Evolutionary conservation across 176 grass and related monocot species (phyloP).

Genomic region (Phoenix roebelenii): DNA sequence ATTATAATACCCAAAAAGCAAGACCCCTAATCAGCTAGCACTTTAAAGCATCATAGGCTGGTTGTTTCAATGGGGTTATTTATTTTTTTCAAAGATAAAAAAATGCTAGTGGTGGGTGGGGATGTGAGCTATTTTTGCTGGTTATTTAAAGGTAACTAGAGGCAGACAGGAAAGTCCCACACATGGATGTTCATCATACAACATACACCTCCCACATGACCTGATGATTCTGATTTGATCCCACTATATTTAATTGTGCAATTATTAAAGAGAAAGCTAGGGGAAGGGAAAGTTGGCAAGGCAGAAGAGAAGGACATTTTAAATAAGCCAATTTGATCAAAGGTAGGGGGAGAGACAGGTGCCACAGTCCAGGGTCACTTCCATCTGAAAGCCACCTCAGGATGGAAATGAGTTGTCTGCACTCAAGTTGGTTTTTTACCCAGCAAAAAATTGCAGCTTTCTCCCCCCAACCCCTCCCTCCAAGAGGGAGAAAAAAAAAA

Average conservation of each 20-base stretch:
- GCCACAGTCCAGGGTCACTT: constrained; percentile 27
- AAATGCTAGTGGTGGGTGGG: no score
- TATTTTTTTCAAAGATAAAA: no score
- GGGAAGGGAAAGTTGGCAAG: not conserved
- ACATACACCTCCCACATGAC: constrained; percentile 25
- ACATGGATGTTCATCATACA: constrained; percentile 27
- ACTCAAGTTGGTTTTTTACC: constrained; percentile 15
- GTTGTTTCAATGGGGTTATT: no score
- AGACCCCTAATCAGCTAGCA: no score
- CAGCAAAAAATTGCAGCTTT: no score
- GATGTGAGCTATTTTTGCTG: not conserved
- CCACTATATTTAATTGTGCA: constrained; percentile 23
- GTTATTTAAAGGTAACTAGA: constrained; percentile 17
- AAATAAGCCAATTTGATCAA: not conserved
- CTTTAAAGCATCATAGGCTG: no score
- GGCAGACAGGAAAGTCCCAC: constrained; percentile 30
- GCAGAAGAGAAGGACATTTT: not conserved
- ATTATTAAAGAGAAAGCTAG: constrained; percentile 27
- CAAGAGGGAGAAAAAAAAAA: no score
- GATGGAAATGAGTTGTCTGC: constrained; percentile 25
- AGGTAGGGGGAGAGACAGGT: constrained; percentile 15
- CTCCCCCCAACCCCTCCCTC: no score
- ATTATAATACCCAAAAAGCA: no score
- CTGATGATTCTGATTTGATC: constrained; percentile 46
- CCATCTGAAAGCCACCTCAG: constrained; percentile 33